These are phyloP conservation scores for Gossypium rotundifolium DNA, from an alignment of 345 rosid genomes.

Conservation along the genomic window DNA sequence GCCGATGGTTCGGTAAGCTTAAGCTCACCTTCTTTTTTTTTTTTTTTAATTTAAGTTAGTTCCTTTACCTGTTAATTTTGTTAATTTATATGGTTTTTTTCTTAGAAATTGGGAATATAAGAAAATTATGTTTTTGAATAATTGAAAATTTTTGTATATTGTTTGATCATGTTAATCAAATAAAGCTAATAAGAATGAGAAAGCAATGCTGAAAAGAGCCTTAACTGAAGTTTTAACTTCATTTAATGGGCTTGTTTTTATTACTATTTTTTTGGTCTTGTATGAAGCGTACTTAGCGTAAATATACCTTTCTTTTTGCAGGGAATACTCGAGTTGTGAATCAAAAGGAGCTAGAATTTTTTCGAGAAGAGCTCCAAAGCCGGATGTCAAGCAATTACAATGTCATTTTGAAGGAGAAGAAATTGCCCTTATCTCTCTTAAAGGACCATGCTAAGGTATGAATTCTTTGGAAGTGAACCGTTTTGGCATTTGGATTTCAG, in stretches of 20 bases:
- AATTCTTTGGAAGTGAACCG: neutral
- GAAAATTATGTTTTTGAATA: neutral
- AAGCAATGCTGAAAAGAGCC: neutral
- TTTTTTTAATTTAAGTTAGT: neutral
- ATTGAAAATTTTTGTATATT: neutral
- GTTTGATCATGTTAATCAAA: neutral
- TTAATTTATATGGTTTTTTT: neutral
- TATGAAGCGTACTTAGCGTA: neutral
- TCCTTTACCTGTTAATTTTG: neutral
- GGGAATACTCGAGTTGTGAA: constrained; percentile 73
- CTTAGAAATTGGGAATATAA: neutral
- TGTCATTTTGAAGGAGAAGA: constrained; percentile 64
- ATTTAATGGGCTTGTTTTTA: neutral
- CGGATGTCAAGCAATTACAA: constrained; percentile 66
- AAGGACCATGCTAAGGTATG: constrained; percentile 71
- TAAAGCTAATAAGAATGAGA: neutral
- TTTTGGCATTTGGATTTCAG: neutral
- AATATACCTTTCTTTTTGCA: constrained; percentile 12
- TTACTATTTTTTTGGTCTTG: neutral
- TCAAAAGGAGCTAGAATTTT: constrained; percentile 73
- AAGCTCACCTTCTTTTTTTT: too few species aligned
- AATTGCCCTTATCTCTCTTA: constrained; percentile 42
- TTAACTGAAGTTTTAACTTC: neutral
- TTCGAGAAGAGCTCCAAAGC: constrained; percentile 63
- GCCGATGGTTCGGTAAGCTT: constrained; percentile 76